Evolutionary conservation across 345 rosid genomes (phyloP).

Genomic region (sweet orange (Citrus sinensis)): DVS_A1.0 CM039166.1:12223001-12223500

Average conservation of each 20-base stretch:
- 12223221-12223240: constrained; percentile 49
- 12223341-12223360: neutral
- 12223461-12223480: neutral
- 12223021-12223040: neutral
- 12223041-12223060: neutral
- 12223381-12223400: neutral
- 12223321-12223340: constrained; percentile 4
- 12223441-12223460: neutral
- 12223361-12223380: neutral
- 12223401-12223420: neutral
- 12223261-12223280: constrained; percentile 8
- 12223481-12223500: neutral
- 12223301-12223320: neutral
- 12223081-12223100: neutral
- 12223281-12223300: constrained; percentile 7
- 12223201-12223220: constrained; percentile 58
- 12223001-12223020: neutral
- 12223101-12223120: neutral
- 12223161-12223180: constrained; percentile 76
- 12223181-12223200: constrained; percentile 90
- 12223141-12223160: constrained; percentile 77
- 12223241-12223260: constrained; percentile 4
- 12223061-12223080: neutral
- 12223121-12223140: constrained; percentile 47
- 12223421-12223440: neutral